Base-by-base conservation (phyloP, 2,329 filamentous ascomycete genomes). In the Lojkania enalia region DNA sequence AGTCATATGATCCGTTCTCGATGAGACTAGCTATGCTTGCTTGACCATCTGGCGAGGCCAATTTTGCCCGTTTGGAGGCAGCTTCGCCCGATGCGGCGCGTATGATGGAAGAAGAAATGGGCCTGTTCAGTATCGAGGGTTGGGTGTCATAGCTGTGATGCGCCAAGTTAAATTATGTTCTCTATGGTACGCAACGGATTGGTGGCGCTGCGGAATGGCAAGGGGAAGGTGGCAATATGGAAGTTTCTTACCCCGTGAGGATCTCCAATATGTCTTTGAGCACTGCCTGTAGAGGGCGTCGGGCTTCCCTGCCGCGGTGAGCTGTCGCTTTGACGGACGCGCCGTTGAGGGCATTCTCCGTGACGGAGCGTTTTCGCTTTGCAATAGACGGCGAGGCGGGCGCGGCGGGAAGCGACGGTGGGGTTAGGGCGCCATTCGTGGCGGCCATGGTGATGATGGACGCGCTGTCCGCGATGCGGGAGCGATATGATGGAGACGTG, bases 321-420 rank as follows among this genome's bases (percentile, higher is more conserved):
- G 36, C 49, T 38, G 49, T 42, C 47, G 52, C 58, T 44, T 57
- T 42, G 39, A 49, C 27, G 29, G 62, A 58, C 53, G 60, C 59
- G 61, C 61, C 63, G 46, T 66, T 61, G 50, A 57, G 43, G 25
- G 59, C 49, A 35, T 52, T 41, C 33, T 58, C 55, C 37, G 64
- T 66, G 25, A 67, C 63, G 29, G 67, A 69, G 46, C 73, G 74
- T 64, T 77, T 77, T 35, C 75, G 72, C 58, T 77, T 77, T 47
- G 67, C 61, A 30, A 55, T 30, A 13, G 63, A 57, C 5, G 63
- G 65, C 44, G 65, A 69, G 30, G 55, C 29, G 44, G 62, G 45
- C 39, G 57, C 37, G 20, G 58, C 54, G 18, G 61, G 57, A 32
- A 58, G 62, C 39, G 60, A 57, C 16, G 64, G 62, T 45, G 65